Conservation (phyloP, 345 rosid species). For the Gossypium australe region DNA sequence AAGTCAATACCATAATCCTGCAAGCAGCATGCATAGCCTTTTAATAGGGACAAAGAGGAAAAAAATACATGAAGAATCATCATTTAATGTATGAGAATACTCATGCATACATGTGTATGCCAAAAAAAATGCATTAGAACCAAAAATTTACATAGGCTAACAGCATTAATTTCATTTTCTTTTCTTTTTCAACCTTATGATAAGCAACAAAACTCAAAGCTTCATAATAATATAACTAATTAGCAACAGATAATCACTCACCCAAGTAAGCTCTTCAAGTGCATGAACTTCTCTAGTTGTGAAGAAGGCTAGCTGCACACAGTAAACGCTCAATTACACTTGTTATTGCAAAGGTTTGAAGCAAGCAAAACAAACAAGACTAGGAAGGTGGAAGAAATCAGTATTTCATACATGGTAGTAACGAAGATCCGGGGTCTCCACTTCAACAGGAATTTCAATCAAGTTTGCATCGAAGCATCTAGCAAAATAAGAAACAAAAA, state of each 20-base stretch:
- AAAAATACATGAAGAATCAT: neutral
- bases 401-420: conserved; percentile 63
- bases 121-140: no score
- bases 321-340: conserved; percentile 13
- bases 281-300: conserved; percentile 60
- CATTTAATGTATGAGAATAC: neutral
- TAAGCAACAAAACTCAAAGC: neutral
- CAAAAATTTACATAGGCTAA: no score
- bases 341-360: neutral
- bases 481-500: conserved; percentile 4
- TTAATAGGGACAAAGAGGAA: neutral
- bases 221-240: neutral
- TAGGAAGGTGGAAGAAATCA: neutral
- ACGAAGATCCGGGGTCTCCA: conserved; percentile 71
- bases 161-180: neutral
- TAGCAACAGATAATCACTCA: conserved; percentile 31
- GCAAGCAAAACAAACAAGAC: neutral
- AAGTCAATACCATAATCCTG: conserved; percentile 95
- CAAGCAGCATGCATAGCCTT: conserved; percentile 11
- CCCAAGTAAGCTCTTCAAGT: conserved; percentile 88
- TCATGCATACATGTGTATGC: neutral
- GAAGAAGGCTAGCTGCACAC: conserved; percentile 72
- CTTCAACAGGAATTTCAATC: conserved; percentile 83
- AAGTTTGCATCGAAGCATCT: conserved; percentile 80
- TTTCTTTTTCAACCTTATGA: neutral